These are phyloP conservation scores for Axilococcus clingmanii DNA, from an alignment of 139 green algal genomes.

Conservation along the genomic window DNA sequence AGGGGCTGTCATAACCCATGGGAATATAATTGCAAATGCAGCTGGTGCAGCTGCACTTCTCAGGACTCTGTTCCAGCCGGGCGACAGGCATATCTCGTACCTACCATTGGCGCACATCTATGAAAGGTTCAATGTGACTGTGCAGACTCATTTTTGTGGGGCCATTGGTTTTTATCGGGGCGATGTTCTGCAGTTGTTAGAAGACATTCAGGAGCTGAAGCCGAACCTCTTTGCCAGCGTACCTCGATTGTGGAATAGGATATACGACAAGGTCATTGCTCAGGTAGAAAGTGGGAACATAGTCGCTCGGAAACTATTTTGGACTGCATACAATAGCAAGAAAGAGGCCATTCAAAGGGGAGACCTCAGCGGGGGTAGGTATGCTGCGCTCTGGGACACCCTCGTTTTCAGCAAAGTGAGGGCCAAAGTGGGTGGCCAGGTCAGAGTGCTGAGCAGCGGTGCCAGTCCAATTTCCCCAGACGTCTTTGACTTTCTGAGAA, in stretches of 20 bases:
- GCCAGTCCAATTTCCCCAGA: slow-evolving; percentile 84
- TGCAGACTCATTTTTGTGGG: slow-evolving; percentile 43
- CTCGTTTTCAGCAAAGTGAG: slow-evolving; percentile 94
- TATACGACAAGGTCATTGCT: slow-evolving; percentile 83
- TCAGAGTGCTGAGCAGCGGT: slow-evolving; percentile 56
- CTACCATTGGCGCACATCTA: slow-evolving; percentile 93
- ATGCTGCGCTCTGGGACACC: slow-evolving; percentile 73
- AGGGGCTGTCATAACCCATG: slow-evolving; percentile 75
- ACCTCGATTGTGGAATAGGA: slow-evolving; percentile 92
- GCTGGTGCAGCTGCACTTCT: slow-evolving; percentile 25
- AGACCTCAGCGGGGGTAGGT: slow-evolving; percentile 53
- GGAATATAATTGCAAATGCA: slow-evolving; percentile 63
- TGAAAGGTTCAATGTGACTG: slow-evolving; percentile 66
- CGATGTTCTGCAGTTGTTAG: slow-evolving; percentile 67
- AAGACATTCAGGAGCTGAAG: slow-evolving; percentile 32
- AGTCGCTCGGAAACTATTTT: slow-evolving; percentile 59
- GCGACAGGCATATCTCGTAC: slow-evolving; percentile 65
- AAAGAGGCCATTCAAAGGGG: slow-evolving; percentile 40
- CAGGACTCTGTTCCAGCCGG: neutral
- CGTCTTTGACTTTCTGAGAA: slow-evolving; percentile 86
- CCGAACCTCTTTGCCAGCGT: slow-evolving; percentile 82
- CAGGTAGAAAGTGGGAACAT: slow-evolving; percentile 36
- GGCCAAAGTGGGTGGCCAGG: slow-evolving; percentile 57
- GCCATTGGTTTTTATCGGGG: slow-evolving; percentile 78
- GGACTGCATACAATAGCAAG: slow-evolving; percentile 67